Evolutionary conservation across 176 grass and related monocot genomes (phyloP).

Genomic region (Eleusine coracana): DNA sequence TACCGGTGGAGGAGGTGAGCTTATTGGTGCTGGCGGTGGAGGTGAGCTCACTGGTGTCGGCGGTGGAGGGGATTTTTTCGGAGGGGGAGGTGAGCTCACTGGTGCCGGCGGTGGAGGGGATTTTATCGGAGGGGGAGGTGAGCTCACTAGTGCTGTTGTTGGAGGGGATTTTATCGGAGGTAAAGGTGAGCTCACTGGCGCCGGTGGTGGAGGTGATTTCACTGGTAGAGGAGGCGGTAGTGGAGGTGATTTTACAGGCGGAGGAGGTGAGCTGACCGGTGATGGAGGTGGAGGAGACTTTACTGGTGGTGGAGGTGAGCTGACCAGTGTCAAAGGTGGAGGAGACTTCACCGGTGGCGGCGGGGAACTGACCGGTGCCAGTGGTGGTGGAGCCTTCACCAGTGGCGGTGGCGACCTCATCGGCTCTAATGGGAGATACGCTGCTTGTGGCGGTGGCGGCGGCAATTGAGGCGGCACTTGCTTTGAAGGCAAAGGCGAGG

Average conservation of each 20-base stretch:
- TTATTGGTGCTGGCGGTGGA: not conserved
- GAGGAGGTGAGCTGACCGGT: conserved; percentile 1
- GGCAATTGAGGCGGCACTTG: not conserved
- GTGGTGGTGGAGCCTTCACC: not conserved
- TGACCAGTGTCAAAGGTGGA: not conserved
- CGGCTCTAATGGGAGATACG: not conserved
- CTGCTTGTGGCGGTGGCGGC: not conserved
- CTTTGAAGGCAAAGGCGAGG: not conserved
- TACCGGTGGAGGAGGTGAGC: not conserved
- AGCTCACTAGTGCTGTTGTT: not conserved
- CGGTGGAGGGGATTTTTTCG: not conserved
- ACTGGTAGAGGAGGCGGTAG: not conserved
- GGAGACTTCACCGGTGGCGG: not conserved
- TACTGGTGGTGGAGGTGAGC: not conserved
- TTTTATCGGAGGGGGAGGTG: not conserved
- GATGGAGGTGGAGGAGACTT: not conserved
- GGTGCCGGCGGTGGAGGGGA: not conserved
- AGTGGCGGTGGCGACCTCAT: not conserved
- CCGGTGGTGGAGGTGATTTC: conserved; percentile 3
- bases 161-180: conserved; percentile 4
- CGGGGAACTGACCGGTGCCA: not conserved
- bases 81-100: not conserved
- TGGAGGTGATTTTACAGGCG: not conserved
- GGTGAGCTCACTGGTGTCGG: not conserved
- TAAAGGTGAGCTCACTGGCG: not conserved